Conservation (phyloP, 2,329 filamentous ascomycete species). For the Botrytis medusae region DNA sequence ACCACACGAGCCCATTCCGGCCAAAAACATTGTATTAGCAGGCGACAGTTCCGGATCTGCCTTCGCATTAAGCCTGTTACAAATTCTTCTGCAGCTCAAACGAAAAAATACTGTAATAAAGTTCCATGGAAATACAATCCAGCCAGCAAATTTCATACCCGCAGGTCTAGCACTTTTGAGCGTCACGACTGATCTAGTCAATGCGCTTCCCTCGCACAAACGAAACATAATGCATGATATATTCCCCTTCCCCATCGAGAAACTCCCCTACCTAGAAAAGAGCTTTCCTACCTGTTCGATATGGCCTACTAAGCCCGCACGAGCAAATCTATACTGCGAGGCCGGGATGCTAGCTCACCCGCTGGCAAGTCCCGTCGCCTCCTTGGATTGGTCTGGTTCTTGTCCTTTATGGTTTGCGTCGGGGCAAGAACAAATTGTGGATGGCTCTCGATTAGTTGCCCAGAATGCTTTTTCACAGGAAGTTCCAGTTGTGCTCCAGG, state of each 20-base stretch:
- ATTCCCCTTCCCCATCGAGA: neutral
- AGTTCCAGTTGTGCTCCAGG: neutral
- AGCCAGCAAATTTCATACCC: neutral
- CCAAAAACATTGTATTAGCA: neutral
- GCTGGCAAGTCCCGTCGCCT: slow-evolving; percentile 2
- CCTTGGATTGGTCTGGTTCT: slow-evolving; percentile 9
- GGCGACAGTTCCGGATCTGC: slow-evolving; percentile 3
- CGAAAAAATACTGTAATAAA: neutral
- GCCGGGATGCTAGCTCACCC: neutral
- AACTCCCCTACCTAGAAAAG: neutral
- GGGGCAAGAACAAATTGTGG: slow-evolving; percentile 13
- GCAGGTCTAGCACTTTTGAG: slow-evolving; percentile 8
- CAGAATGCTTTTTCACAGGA: slow-evolving; percentile 6
- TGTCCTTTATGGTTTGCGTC: slow-evolving; percentile 17
- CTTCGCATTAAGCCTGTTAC: neutral
- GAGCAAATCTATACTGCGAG: slow-evolving; percentile 12
- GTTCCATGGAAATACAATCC: slow-evolving; percentile 1
- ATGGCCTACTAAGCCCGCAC: slow-evolving; percentile 8
- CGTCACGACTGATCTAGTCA: neutral
- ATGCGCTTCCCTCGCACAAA: neutral
- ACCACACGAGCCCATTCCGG: neutral
- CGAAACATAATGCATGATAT: neutral
- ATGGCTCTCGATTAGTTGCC: neutral
- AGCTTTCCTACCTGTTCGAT: slow-evolving; percentile 13
- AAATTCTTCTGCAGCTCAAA: neutral